Conservation (phyloP, 2,329 filamentous ascomycete genomes). For the Aaosphaeria pasadenensis region DNA sequence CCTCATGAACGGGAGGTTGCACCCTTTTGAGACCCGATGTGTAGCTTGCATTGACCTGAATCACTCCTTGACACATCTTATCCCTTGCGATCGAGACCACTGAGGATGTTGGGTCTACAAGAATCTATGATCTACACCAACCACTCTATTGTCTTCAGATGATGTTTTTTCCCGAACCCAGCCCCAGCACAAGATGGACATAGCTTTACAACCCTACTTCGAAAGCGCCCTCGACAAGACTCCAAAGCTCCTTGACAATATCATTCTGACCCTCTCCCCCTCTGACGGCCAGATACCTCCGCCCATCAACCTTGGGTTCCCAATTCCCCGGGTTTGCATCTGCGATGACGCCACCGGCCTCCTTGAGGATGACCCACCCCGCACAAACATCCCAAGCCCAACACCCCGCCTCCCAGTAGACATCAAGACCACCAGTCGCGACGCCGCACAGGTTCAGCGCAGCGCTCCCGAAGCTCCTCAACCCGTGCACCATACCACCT, state of each 20-base stretch:
- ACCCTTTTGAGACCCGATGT: too few relatives aligned
- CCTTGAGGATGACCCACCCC: conserved; percentile 71
- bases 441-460: conserved; percentile 73
- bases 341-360: conserved; percentile 71
- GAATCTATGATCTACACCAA: too few relatives aligned
- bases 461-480: conserved; percentile 69
- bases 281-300: conserved; percentile 53
- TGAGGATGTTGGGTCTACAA: too few relatives aligned
- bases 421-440: conserved; percentile 67
- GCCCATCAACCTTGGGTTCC: conserved; percentile 56
- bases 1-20: too few relatives aligned
- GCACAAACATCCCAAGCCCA: conserved; percentile 87
- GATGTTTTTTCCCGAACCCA: too few relatives aligned
- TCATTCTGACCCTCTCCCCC: conserved; percentile 44
- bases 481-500: conserved; percentile 72
- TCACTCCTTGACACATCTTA: too few relatives aligned
- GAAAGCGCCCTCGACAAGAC: conserved; percentile 42
- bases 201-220: conserved; percentile 33
- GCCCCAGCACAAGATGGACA: too few relatives aligned
- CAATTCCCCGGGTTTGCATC: conserved; percentile 72
- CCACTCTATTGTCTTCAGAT: too few relatives aligned
- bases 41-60: too few relatives aligned
- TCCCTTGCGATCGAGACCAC: too few relatives aligned
- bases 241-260: conserved; percentile 50
- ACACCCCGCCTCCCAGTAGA: conserved; percentile 81